Evolutionary conservation across 2,329 filamentous ascomycete genomes (phyloP), one percentile per base, ranked within the genome.

Genomic region (Dryadomyces quercivorus): DNA sequence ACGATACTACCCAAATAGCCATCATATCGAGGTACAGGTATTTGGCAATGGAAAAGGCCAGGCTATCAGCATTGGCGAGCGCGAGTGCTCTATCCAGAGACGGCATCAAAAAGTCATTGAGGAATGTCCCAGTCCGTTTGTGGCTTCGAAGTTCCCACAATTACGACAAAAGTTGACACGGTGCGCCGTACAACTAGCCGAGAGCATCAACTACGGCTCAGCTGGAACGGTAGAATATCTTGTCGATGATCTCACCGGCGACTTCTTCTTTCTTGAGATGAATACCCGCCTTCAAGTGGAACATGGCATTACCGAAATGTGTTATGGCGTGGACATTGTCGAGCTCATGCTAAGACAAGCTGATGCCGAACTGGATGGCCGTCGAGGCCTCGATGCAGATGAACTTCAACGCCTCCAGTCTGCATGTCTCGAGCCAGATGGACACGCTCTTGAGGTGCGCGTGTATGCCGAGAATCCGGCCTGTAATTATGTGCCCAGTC

Each of bases 231-330:
- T 71, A 26, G 69, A 95, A 68, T 95, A 89, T 64, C 84, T 95
- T 45, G 83, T 94, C 5, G 89, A 95, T 67, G 86, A 88, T 64
- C 80, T 86, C 61, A 84, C 81, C 3, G 86, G 84, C 43, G 79
- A 85, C 47, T 95, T 93, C 67, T 95, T 80, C 68, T 87, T 87
- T 60, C 84, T 86, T 76, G 84, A 87, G 69, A 85, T 88, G 77
- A 85, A 88, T 63, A 96, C 93, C 0, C 78, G 93, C 52, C 73
- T 98, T 15, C 93, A 98, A 68, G 93, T 91, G 22, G 86, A 90
- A 63, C 86, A 90, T 59, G 85, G 85, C 0, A 83, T 89, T 8
- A 91, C 87, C 0, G 86, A 91, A 65, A 83, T 86, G 75, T 82
- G 87, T 2, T 88, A 84, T 10, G 83, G 80, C 0, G 77, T 88